Percentiles rank a stretch among this genome's conserved stretches.
Evolutionary conservation across 1,284 basidiomycete genomes (phyloP).

Genomic region (Naganishia albida): DNA sequence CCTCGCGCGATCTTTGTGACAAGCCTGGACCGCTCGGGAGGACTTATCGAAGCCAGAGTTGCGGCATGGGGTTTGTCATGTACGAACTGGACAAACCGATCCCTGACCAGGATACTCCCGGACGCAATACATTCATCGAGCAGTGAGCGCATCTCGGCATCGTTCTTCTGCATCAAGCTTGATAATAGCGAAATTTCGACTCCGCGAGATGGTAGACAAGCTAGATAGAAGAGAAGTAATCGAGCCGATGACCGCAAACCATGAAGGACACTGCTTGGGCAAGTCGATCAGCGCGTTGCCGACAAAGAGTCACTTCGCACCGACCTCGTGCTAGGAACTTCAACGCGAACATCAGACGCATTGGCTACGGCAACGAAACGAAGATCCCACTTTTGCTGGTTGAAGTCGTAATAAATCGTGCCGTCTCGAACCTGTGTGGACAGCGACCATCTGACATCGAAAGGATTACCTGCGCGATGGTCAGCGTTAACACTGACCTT

Average conservation of each 20-base stretch:
- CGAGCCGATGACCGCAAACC: background rate
- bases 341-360: background rate
- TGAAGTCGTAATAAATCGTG: slow-evolving; percentile 20
- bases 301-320: background rate
- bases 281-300: too few species aligned
- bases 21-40: slow-evolving; percentile 28
- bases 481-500: background rate
- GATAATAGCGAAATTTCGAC: slow-evolving; percentile 36
- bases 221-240: slow-evolving; percentile 37
- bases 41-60: slow-evolving; percentile 38
- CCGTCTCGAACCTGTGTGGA: slow-evolving; percentile 9
- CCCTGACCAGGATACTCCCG: slow-evolving; percentile 32
- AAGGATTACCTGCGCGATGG: slow-evolving; percentile 13
- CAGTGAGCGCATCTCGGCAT: slow-evolving; percentile 23
- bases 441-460: slow-evolving; percentile 12
- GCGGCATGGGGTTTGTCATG: slow-evolving; percentile 46
- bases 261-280: background rate
- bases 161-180: background rate
- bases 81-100: slow-evolving; percentile 37
- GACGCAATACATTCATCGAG: slow-evolving; percentile 27
- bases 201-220: slow-evolving; percentile 42
- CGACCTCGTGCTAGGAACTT: slow-evolving; percentile 7
- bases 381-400: slow-evolving; percentile 7
- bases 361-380: background rate
- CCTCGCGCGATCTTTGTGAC: slow-evolving; percentile 1